Percentiles rank a stretch among this genome's conserved stretches.
Conservation (phyloP, 805 yeast genomes). For the Metschnikowia picachoensis region DNA sequence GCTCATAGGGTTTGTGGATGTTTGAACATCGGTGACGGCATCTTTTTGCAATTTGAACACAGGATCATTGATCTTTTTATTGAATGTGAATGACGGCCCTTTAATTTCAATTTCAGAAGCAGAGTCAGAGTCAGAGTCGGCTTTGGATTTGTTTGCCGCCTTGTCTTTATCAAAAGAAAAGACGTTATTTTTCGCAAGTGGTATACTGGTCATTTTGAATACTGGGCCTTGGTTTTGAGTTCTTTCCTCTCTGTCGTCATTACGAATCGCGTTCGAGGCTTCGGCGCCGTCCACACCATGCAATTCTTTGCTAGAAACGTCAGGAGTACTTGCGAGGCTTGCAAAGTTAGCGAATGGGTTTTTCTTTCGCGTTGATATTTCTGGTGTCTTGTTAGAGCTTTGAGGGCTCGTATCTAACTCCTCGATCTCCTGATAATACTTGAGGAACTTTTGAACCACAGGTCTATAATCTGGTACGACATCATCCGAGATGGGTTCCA, state of each 20-base stretch:
- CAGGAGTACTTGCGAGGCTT: neutral
- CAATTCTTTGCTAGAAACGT: neutral
- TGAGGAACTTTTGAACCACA: constrained; percentile 54
- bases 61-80: constrained; percentile 33
- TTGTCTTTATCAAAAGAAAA: constrained; percentile 32
- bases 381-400: neutral
- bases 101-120: constrained; percentile 61
- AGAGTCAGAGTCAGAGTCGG: constrained; percentile 32
- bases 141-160: constrained; percentile 28
- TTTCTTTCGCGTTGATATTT: neutral
- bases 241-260: constrained; percentile 18
- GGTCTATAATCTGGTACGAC: constrained; percentile 55
- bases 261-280: constrained; percentile 18
- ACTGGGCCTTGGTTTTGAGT: constrained; percentile 35
- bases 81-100: constrained; percentile 63
- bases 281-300: neutral
- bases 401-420: neutral
- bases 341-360: constrained; percentile 1
- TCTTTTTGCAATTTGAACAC: constrained; percentile 23
- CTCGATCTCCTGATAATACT: constrained; percentile 43
- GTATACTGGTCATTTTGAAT: constrained; percentile 27
- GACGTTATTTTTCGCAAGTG: constrained; percentile 32
- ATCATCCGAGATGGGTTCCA: constrained; percentile 36
- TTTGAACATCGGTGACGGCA: neutral
- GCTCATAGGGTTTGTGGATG: neutral